Percentiles rank a stretch among this genome's conserved stretches.
phyloP scores from a whole-genome alignment of 257 asterid genomes.

The Scutellaria galericulata region DNA sequence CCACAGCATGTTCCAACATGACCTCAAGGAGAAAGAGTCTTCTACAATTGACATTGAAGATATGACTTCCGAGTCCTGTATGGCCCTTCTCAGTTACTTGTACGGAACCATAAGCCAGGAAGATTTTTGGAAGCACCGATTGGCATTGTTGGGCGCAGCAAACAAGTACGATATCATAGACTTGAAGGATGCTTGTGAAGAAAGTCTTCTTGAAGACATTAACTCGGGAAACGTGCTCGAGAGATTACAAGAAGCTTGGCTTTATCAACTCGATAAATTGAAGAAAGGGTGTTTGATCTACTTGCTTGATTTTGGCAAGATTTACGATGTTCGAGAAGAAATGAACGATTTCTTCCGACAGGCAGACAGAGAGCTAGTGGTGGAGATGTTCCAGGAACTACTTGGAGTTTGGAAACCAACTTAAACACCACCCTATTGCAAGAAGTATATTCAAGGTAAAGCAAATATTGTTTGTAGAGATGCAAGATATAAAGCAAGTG shows the following conservation, averaged over 20 bases:
- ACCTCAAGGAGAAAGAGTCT: conserved; percentile 88
- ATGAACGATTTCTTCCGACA: conserved; percentile 67
- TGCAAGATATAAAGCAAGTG: conserved; percentile 20
- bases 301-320: conserved; percentile 89
- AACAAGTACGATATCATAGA: conserved; percentile 83
- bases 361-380: conserved; percentile 78
- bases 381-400: conserved; percentile 86
- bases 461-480: conserved; percentile 16
- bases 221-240: conserved; percentile 85
- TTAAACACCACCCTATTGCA: conserved; percentile 27
- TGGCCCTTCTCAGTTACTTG: conserved; percentile 73
- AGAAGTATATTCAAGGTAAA: background rate
- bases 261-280: conserved; percentile 76
- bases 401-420: conserved; percentile 85
- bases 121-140: conserved; percentile 91
- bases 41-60: conserved; percentile 80
- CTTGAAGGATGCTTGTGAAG: conserved; percentile 87
- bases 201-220: conserved; percentile 85
- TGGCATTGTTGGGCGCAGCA: conserved; percentile 80
- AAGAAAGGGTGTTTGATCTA: conserved; percentile 88
- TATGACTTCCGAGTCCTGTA: conserved; percentile 83
- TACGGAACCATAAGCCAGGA: conserved; percentile 86
- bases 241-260: conserved; percentile 96
- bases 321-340: conserved; percentile 82
- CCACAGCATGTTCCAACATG: conserved; percentile 83